Conservation (phyloP, 495 filamentous ascomycete species). For the Talaromyces trachyspermus region DNA sequence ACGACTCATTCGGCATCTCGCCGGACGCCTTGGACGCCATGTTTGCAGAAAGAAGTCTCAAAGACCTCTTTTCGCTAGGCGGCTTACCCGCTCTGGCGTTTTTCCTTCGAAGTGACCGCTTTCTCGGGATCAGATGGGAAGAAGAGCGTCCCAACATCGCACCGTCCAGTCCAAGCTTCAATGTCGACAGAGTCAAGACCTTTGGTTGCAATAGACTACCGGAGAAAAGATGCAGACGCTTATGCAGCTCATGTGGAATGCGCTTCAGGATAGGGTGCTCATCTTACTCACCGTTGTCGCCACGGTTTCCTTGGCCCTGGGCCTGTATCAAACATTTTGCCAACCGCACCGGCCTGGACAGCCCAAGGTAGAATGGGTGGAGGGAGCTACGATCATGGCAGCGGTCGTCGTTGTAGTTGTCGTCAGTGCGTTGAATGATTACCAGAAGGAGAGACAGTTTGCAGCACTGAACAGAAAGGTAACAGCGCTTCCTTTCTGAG, state of each 20-base stretch:
- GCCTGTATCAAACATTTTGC: conserved; percentile 49
- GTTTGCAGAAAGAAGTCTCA: conserved; percentile 48
- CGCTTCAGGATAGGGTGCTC: conserved; percentile 66
- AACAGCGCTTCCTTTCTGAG: background rate
- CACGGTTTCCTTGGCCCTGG: conserved; percentile 63
- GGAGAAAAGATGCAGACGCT: conserved; percentile 57
- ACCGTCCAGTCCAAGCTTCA: conserved; percentile 40
- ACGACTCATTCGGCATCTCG: conserved; percentile 49
- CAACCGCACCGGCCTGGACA: conserved; percentile 27
- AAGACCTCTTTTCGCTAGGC: conserved; percentile 46
- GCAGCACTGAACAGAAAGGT: conserved; percentile 49
- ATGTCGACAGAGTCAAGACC: conserved; percentile 9
- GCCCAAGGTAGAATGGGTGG: conserved; percentile 54
- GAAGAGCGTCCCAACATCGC: conserved; percentile 38
- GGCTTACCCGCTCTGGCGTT: conserved; percentile 48
- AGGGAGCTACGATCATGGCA: conserved; percentile 60
- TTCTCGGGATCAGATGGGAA: conserved; percentile 42
- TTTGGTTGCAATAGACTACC: conserved; percentile 58
- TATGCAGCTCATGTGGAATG: conserved; percentile 59
- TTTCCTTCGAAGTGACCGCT: conserved; percentile 45
- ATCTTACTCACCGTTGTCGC: conserved; percentile 65
- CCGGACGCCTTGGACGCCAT: conserved; percentile 49
- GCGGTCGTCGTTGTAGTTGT: conserved; percentile 60
- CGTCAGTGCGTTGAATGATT: conserved; percentile 58
- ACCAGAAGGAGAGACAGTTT: conserved; percentile 58